Conservation (phyloP, 2,329 filamentous ascomycete genomes). For the Claviceps humidiphila region DNA sequence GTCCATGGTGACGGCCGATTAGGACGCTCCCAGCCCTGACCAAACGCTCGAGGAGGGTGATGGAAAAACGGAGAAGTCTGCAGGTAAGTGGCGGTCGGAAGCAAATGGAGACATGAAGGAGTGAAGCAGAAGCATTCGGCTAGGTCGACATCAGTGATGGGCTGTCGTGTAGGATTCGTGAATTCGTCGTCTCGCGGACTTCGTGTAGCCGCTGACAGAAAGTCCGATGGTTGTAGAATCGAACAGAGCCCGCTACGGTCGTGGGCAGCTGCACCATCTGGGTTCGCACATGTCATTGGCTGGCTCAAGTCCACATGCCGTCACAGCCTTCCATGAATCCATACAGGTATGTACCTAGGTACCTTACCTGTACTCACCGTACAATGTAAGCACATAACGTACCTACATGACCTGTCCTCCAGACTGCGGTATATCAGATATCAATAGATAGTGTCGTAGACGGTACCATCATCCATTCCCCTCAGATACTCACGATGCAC, state of each 20-base stretch:
- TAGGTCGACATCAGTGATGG: not conserved
- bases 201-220: not conserved
- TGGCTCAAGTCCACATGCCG: too few relatives aligned
- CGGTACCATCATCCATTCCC: too few relatives aligned
- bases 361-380: too few relatives aligned
- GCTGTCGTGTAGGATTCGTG: not conserved
- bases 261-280: not conserved
- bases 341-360: too few relatives aligned
- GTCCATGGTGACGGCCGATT: conserved; percentile 24
- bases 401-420: too few relatives aligned
- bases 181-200: not conserved
- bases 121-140: not conserved
- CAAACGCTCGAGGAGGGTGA: too few relatives aligned
- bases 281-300: not conserved
- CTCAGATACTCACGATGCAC: too few relatives aligned
- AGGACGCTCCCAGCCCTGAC: not conserved
- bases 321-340: too few relatives aligned
- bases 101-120: not conserved
- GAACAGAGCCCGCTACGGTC: conserved; percentile 1
- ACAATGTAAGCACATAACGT: too few relatives aligned
- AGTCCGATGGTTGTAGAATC: conserved; percentile 1
- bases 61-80: not conserved
- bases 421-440: too few relatives aligned
- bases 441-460: too few relatives aligned
- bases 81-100: not conserved